Evolutionary conservation across 768 basidiomycete species (phyloP), one percentile per base, ranked within the genome.

Genomic region (Chalciporus chontae): DNA sequence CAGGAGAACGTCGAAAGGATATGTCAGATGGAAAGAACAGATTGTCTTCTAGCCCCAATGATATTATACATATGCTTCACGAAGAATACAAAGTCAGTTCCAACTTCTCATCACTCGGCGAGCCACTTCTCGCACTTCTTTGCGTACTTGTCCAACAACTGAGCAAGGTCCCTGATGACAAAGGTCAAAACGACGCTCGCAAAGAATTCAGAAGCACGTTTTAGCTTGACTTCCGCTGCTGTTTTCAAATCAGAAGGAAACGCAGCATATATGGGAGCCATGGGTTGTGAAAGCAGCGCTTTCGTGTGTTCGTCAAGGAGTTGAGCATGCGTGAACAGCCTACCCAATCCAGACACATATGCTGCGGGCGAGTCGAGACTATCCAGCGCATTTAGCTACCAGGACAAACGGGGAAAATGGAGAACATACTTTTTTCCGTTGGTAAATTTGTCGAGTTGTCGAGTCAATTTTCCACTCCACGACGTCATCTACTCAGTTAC

Each of bases 111-210:
- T 75, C 74, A 92, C 64, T 94, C 90, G 32, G 83, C 87, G 32
- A 92, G 77, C 88, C 90, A 91, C 70, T 90, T 91, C 71, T 91
- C 91, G 70, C 89, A 90, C 67, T 90, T 89, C 77, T 93, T 93
- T 55, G 85, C 87, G 67, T 93, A 94, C 71, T 94, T 94, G 75
- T 94, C 93, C 53, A 94, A 75, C 43, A 94, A 71, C 60, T 86
- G 83, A 37, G 89, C 88, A 55, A 93, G 76, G 66, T 94, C 91
- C 46, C 84, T 83, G 60, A 95, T 83, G 60, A 95, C 90, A 65
- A 95, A 94, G 15, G 88, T 88, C 53, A 93, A 75, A 47, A 95
- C 81, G 53, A 94, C 90, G 46, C 78, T 87, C 21, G 88, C 88
- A 59, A 94, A 95, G 66, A 95, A 95, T 62, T 94, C 90, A n/a